phyloP scores from a whole-genome alignment of 768 basidiomycete species.

The Lentinula sp. region DNA sequence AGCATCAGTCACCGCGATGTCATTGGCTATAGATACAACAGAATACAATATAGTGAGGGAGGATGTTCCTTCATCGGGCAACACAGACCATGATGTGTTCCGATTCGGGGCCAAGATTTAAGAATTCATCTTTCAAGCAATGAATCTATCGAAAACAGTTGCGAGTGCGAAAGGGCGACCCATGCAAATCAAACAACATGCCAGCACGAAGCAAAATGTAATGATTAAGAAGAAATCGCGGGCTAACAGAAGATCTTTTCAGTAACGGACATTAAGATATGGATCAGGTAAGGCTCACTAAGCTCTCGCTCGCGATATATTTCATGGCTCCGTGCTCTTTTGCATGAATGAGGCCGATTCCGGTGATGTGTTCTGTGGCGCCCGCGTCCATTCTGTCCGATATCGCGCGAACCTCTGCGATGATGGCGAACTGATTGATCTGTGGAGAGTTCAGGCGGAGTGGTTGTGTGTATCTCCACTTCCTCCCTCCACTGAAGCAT shows the following conservation, averaged over 20 bases:
- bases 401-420: neutral
- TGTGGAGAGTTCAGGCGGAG: neutral
- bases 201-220: conserved; percentile 31
- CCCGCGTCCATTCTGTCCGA: neutral
- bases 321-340: conserved; percentile 4
- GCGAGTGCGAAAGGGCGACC: conserved; percentile 23
- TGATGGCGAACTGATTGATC: neutral
- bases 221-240: conserved; percentile 38
- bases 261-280: neutral
- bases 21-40: neutral
- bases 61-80: neutral
- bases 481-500: conserved; percentile 8
- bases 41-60: neutral
- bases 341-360: conserved; percentile 4
- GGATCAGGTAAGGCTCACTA: neutral
- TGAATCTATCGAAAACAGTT: conserved; percentile 7
- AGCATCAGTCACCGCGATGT: neutral
- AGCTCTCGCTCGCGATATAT: conserved; percentile 1
- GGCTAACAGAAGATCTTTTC: conserved; percentile 15
- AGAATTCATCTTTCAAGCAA: neutral
- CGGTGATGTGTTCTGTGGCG: conserved; percentile 6
- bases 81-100: neutral
- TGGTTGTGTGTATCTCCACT: neutral
- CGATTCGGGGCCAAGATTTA: no score
- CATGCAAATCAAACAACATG: conserved; percentile 28